Conservation (phyloP, 75 land plant genomes). For the Gnetum montanum region DNA sequence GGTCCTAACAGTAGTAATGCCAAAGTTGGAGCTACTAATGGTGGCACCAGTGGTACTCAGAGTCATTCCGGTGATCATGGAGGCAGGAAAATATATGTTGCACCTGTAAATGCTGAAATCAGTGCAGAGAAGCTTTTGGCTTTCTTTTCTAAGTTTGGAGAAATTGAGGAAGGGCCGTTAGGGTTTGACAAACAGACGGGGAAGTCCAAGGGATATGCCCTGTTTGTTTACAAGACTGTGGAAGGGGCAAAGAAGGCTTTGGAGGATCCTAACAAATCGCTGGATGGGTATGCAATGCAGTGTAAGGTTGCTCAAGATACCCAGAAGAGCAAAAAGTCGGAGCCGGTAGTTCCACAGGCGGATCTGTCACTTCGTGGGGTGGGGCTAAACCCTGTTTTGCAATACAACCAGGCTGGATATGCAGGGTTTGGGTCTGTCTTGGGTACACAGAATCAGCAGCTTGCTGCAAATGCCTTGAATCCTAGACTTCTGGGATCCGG, state of each 20-base stretch:
- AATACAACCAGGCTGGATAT: conserved; percentile 12
- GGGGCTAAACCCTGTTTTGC: conserved; percentile 3
- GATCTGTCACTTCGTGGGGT: conserved; percentile 7
- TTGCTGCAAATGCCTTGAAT: conserved; percentile 11
- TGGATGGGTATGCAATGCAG: conserved; percentile 43
- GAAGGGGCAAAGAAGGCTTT: conserved; percentile 56
- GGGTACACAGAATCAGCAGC: conserved; percentile 6
- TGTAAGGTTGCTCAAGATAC: conserved; percentile 43
- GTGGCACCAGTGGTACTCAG: too few relatives aligned
- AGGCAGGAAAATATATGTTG: conserved; percentile 52
- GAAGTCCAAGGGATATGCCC: conserved; percentile 40
- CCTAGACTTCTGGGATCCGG: conserved; percentile 23
- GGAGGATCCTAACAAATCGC: conserved; percentile 49
- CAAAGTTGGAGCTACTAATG: conserved; percentile 17
- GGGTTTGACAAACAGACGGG: conserved; percentile 60
- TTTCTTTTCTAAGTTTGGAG: conserved; percentile 48
- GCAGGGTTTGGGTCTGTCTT: conserved; percentile 11
- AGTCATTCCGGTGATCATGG: too few relatives aligned
- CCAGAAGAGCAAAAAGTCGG: conserved; percentile 13
- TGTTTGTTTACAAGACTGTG: conserved; percentile 40
- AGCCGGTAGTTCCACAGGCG: neutral
- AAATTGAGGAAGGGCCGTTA: conserved; percentile 66
- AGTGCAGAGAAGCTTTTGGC: conserved; percentile 27
- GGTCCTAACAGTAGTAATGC: conserved; percentile 29
- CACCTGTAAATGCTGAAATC: conserved; percentile 32